phyloP scores from a whole-genome alignment of 208 protist species.

The Leishmania aethiopica region DNA sequence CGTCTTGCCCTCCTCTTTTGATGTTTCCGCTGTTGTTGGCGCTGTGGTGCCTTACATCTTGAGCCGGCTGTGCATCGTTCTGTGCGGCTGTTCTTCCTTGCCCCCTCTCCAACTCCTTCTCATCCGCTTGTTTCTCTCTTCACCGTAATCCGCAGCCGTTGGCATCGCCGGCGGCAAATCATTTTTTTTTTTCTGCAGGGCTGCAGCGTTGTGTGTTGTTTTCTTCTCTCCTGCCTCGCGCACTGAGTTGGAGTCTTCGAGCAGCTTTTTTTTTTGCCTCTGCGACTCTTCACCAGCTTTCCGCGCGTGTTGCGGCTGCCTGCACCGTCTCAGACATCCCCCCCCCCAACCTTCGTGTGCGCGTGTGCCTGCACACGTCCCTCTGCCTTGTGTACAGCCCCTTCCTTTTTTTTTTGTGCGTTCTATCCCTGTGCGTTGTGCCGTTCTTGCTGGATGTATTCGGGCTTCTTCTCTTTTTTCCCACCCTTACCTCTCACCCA shows the following conservation, averaged over 20 bases:
- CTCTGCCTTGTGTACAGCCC: constrained; percentile 13
- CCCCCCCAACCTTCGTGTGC: not conserved
- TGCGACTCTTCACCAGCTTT: not conserved
- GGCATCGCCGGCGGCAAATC: not conserved
- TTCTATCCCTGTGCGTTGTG: constrained; percentile 5
- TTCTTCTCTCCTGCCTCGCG: not conserved
- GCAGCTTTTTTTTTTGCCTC: not conserved
- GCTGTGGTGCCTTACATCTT: not conserved
- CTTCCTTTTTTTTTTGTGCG: not conserved
- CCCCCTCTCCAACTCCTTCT: not conserved
- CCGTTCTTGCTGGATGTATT: not conserved
- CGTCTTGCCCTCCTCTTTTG: not conserved
- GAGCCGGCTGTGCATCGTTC: not conserved
- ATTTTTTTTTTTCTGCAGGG: not conserved
- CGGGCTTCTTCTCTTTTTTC: not conserved
- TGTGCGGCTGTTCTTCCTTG: not conserved
- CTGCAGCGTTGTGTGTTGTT: not conserved
- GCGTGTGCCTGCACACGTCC: not conserved
- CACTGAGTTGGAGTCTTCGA: not conserved
- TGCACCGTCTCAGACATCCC: not conserved
- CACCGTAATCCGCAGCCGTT: not conserved
- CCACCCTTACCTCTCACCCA: not conserved
- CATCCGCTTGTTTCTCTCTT: not conserved
- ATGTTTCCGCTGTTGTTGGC: not conserved
- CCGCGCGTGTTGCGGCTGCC: not conserved